A percentile compares a stretch with the other conserved stretches of the same genome.
These are phyloP conservation scores for Blastosporella zonata DNA, from an alignment of 1,284 basidiomycete genomes.

Conservation along the genomic window DNA sequence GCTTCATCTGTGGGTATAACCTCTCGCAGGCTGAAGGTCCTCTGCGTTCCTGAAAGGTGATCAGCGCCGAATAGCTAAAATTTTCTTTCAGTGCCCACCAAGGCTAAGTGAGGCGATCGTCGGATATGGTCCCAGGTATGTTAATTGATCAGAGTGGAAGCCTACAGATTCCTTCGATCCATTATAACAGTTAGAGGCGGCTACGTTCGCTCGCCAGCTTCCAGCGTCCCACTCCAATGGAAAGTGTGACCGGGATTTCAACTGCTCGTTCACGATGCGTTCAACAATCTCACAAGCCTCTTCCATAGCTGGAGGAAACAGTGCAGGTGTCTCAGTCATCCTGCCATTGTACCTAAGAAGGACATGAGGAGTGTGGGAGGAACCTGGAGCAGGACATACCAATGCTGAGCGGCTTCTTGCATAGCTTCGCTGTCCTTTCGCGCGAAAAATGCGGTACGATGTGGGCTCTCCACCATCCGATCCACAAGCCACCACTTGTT, in stretches of 20 bases:
- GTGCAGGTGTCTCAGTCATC: constrained; percentile 49
- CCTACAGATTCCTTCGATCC: constrained; percentile 85
- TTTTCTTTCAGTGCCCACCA: constrained; percentile 43
- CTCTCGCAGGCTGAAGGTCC: constrained; percentile 78
- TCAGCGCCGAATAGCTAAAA: neutral
- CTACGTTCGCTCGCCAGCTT: constrained; percentile 86
- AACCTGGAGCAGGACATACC: constrained; percentile 36
- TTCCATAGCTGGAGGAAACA: constrained; percentile 74
- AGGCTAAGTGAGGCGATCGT: constrained; percentile 93
- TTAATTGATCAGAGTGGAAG: constrained; percentile 77
- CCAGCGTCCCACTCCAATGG: constrained; percentile 70
- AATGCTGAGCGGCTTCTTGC: constrained; percentile 66
- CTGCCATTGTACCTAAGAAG: constrained; percentile 75
- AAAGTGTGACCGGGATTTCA: constrained; percentile 60
- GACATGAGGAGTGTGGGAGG: neutral
- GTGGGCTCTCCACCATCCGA: constrained; percentile 77
- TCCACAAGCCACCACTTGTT: constrained; percentile 88
- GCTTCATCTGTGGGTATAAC: constrained; percentile 61
- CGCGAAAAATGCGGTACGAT: constrained; percentile 78
- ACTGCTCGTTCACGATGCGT: constrained; percentile 70
- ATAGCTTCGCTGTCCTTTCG: constrained; percentile 48
- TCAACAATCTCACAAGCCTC: constrained; percentile 79
- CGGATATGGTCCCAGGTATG: constrained; percentile 86
- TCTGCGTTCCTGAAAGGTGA: constrained; percentile 53
- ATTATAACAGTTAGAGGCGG: constrained; percentile 88